phyloP scores from a whole-genome alignment of 352 stramenopile genomes.

The Phytophthora cajani region DNA sequence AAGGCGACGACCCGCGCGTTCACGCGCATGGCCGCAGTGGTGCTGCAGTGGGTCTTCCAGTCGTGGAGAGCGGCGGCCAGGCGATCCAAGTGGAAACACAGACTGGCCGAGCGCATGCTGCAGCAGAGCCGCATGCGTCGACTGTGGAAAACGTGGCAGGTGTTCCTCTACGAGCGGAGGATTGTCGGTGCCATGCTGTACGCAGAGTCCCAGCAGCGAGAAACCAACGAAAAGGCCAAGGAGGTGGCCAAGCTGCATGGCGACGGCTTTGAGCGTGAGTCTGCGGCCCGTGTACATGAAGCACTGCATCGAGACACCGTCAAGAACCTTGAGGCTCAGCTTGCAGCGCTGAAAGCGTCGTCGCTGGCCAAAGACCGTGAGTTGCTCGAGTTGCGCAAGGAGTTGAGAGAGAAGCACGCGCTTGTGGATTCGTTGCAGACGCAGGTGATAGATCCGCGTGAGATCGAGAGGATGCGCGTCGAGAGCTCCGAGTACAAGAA shows the following conservation, averaged over 20 bases:
- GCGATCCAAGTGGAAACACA: slow-evolving; percentile 37
- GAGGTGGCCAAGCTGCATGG: slow-evolving; percentile 70
- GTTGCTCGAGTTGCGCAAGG: slow-evolving; percentile 54
- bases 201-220: slow-evolving; percentile 61
- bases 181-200: slow-evolving; percentile 82
- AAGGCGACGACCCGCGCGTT: slow-evolving; percentile 67
- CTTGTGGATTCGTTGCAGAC: slow-evolving; percentile 48
- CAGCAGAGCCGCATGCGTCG: slow-evolving; percentile 42
- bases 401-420: slow-evolving; percentile 45
- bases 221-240: slow-evolving; percentile 40
- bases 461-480: slow-evolving; percentile 61
- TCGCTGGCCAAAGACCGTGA: slow-evolving; percentile 61
- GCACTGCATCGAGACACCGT: slow-evolving; percentile 54
- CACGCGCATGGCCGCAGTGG: slow-evolving; percentile 59
- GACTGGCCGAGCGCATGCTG: slow-evolving; percentile 26
- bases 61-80: slow-evolving; percentile 54
- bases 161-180: slow-evolving; percentile 63
- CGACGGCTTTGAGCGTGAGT: slow-evolving; percentile 57
- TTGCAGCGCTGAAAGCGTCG: slow-evolving; percentile 38
- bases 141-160: slow-evolving; percentile 56
- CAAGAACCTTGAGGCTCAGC: slow-evolving; percentile 38
- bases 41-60: slow-evolving; percentile 70
- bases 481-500: slow-evolving; percentile 79
- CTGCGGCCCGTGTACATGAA: slow-evolving; percentile 40
- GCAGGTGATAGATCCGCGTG: slow-evolving; percentile 56